Evolutionary conservation across 177 flowering plant species (phyloP), one percentile per base, ranked within the genome.

Genomic region (Telopea speciosissima): DNA sequence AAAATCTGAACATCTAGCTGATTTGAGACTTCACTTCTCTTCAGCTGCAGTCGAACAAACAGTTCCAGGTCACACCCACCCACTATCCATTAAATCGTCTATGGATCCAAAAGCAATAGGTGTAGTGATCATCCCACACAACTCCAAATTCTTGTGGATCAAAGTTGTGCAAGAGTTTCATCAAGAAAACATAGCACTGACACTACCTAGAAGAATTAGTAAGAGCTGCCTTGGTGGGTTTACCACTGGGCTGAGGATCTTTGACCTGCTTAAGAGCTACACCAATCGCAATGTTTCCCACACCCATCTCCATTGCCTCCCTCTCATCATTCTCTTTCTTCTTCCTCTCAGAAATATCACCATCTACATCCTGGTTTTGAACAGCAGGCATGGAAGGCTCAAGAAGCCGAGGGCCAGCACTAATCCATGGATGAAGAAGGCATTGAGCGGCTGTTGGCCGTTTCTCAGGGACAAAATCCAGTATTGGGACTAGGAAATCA

Each of bases 391-490:
- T 3, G 13, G 88, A 79, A 17, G 96, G 91, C 71, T 85, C 83
- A 24, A 79, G 76, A 69, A 80, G 78, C 17, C 72, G 82, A 52
- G 89, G 92, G 16, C 90, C 88, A 23, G 87, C 71, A 77, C 69
- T 81, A 14, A 95, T 65, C 99, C 96, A 93, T 58, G 92, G 92
- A 77, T 95, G 98, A 70, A 65, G 77, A 71, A 95, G 95, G 78
- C 90, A 93, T 70, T 87, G 88, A 42, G 88, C 93, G 12, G 98
- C 97, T 14, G 89, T 88, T 2, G 94, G 97, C 63, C 99, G 83
- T 73, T 91, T 95, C 79, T 95, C 98, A 40, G 99, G 99, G 49
- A 86, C 90, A 80, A 93, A 95, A 73, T 95, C 95, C 66, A 95
- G 89, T 62, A 95, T 85, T 22, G 97, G 94, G 22, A 86, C 75